A percentile compares a stretch with the other conserved stretches of the same genome.
phyloP scores from a whole-genome alignment of 2,329 filamentous ascomycete genomes.

The Calycina herbarum region DNA sequence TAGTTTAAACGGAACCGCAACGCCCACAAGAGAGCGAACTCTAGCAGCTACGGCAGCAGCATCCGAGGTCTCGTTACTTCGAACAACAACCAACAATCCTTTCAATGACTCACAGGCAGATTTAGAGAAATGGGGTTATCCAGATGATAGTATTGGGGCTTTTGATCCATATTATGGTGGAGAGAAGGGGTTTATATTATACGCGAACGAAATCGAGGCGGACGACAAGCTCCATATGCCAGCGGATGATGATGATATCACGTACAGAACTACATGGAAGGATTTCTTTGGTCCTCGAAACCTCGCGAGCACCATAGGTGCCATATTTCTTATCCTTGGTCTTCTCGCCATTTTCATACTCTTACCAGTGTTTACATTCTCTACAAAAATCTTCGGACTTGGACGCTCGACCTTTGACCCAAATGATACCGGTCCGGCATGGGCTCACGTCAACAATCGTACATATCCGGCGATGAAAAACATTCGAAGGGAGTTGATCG shows the following conservation, averaged over 20 bases:
- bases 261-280: slow-evolving; percentile 42
- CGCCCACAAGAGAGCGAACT: background rate
- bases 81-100: slow-evolving; percentile 25
- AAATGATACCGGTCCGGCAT: slow-evolving; percentile 32
- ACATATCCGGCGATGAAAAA: slow-evolving; percentile 49
- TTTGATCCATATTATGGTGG: slow-evolving; percentile 45
- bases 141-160: slow-evolving; percentile 49
- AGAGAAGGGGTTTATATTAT: slow-evolving; percentile 43
- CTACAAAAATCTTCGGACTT: slow-evolving; percentile 28
- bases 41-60: slow-evolving; percentile 5
- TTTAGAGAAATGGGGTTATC: slow-evolving; percentile 41
- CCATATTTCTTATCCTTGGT: slow-evolving; percentile 47
- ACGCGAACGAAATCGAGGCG: slow-evolving; percentile 50
- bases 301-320: slow-evolving; percentile 40
- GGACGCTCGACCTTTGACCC: background rate
- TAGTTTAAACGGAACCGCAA: slow-evolving; percentile 11
- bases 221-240: slow-evolving; percentile 57
- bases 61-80: slow-evolving; percentile 18
- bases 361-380: slow-evolving; percentile 49
- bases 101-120: slow-evolving; percentile 32
- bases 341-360: slow-evolving; percentile 51
- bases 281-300: slow-evolving; percentile 48
- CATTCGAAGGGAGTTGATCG: slow-evolving; percentile 49
- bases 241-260: slow-evolving; percentile 47
- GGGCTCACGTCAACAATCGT: slow-evolving; percentile 50